A percentile compares a stretch with the other conserved stretches of the same genome.
These are phyloP conservation scores for Hippophae tibetana DNA, from an alignment of 306 rosid species.

Conservation along the genomic window DNA sequence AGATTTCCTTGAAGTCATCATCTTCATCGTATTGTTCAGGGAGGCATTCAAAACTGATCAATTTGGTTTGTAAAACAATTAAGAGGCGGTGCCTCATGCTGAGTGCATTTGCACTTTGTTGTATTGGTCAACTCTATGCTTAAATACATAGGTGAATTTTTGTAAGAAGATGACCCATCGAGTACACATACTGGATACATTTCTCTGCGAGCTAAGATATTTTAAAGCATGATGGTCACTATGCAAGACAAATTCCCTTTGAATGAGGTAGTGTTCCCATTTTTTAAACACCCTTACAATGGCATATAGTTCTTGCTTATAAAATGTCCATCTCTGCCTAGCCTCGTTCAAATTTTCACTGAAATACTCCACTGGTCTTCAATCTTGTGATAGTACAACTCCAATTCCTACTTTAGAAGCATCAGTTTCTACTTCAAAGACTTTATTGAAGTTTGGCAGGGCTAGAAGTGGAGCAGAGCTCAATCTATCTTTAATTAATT, in stretches of 20 bases:
- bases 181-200: not conserved
- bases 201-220: not conserved
- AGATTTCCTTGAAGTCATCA: not conserved
- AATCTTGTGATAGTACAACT: not conserved
- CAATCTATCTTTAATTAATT: not conserved
- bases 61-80: rapidly evolving
- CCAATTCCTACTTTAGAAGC: not conserved
- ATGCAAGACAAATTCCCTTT: too few species aligned
- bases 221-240: not conserved
- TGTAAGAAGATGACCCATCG: not conserved
- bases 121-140: too few species aligned
- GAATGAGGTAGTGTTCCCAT: not conserved
- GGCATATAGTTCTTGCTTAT: not conserved
- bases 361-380: not conserved
- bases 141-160: too few species aligned
- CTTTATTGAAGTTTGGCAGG: not conserved
- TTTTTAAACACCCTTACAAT: not conserved
- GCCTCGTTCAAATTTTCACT: not conserved
- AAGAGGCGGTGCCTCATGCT: not conserved
- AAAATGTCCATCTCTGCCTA: not conserved
- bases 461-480: not conserved
- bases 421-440: not conserved
- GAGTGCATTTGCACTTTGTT: too few species aligned
- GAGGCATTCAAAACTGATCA: not conserved
- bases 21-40: not conserved